Evolutionary conservation across 2,329 filamentous ascomycete genomes (phyloP).

Genomic region (Alternaria conjuncta): DNA sequence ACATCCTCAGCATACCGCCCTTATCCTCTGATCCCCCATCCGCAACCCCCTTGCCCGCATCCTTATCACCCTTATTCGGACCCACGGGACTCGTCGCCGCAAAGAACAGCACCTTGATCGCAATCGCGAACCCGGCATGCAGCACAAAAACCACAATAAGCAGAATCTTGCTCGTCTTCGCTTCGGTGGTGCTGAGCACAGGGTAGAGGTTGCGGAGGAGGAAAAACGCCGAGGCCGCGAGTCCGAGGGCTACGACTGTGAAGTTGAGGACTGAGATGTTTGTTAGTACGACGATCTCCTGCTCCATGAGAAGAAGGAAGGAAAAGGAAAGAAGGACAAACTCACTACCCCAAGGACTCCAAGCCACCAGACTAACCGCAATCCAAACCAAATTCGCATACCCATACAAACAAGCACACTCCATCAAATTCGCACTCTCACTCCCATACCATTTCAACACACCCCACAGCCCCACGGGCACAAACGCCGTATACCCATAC

Average conservation of each 20-base stretch:
- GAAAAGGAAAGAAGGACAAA: slow-evolving; percentile 1
- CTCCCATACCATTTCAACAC: slow-evolving; percentile 94
- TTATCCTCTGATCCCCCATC: slow-evolving; percentile 1
- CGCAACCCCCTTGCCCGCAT: slow-evolving; percentile 13
- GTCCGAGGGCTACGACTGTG: slow-evolving; percentile 79
- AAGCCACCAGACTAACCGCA: slow-evolving; percentile 87
- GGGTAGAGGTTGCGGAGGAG: slow-evolving; percentile 61
- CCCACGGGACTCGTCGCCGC: slow-evolving; percentile 61
- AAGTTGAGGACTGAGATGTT: slow-evolving; percentile 74
- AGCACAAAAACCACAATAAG: slow-evolving; percentile 82
- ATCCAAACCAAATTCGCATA: slow-evolving; percentile 99
- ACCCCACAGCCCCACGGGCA: slow-evolving; percentile 85
- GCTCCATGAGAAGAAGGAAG: too few species aligned
- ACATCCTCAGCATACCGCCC: slow-evolving; percentile 17
- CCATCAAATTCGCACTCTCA: slow-evolving; percentile 88
- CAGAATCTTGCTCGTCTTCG: slow-evolving; percentile 86
- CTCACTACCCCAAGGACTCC: slow-evolving; percentile 76
- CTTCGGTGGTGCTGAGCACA: slow-evolving; percentile 89
- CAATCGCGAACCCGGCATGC: slow-evolving; percentile 87
- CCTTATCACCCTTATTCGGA: slow-evolving; percentile 31
- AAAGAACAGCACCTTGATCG: slow-evolving; percentile 98
- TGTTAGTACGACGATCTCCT: neutral
- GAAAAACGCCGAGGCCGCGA: slow-evolving; percentile 48
- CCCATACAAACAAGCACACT: slow-evolving; percentile 94
- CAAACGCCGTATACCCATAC: slow-evolving; percentile 86